Conservation (phyloP, 257 asterid genomes). For the Fraxinus excelsior region DNA sequence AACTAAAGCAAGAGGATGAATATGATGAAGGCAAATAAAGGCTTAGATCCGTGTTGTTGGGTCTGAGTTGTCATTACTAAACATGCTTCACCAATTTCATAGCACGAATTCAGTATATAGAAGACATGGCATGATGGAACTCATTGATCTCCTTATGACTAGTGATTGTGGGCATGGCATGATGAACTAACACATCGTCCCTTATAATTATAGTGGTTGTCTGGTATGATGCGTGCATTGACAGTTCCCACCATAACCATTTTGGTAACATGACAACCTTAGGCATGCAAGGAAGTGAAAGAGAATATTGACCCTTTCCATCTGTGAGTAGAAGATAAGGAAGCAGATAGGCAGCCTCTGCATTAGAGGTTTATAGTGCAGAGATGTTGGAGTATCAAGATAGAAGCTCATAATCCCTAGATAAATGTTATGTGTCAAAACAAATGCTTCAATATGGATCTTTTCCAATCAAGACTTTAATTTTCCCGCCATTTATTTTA, state of each 20-base stretch:
- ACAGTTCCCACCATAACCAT: slow-evolving; percentile 56
- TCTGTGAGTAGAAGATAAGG: slow-evolving; percentile 61
- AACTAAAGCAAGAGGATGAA: slow-evolving; percentile 62
- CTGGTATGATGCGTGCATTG: slow-evolving; percentile 32
- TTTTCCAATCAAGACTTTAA: slow-evolving; percentile 25
- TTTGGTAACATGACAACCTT: slow-evolving; percentile 59
- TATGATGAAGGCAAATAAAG: slow-evolving; percentile 58
- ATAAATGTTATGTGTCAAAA: slow-evolving; percentile 81
- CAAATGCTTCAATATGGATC: slow-evolving; percentile 63
- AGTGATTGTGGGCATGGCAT: slow-evolving; percentile 69
- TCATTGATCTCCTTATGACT: slow-evolving; percentile 61
- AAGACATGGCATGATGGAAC: slow-evolving; percentile 76
- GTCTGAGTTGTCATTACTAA: slow-evolving; percentile 14
- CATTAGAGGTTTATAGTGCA: slow-evolving; percentile 64
- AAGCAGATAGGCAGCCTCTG: slow-evolving; percentile 67
- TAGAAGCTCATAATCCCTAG: slow-evolving; percentile 55
- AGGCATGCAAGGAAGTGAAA: slow-evolving; percentile 44
- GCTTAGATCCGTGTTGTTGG: slow-evolving; percentile 56
- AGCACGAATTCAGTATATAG: slow-evolving; percentile 69
- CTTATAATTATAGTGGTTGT: slow-evolving; percentile 34
- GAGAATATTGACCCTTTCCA: slow-evolving; percentile 57
- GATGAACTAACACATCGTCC: slow-evolving; percentile 60
- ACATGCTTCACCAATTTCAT: slow-evolving; percentile 87
- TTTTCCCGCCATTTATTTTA: too few relatives aligned
- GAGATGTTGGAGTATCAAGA: slow-evolving; percentile 47